Evolutionary conservation across 2,329 filamentous ascomycete genomes (phyloP).

Genomic region (Byssothecium circinans): DNA sequence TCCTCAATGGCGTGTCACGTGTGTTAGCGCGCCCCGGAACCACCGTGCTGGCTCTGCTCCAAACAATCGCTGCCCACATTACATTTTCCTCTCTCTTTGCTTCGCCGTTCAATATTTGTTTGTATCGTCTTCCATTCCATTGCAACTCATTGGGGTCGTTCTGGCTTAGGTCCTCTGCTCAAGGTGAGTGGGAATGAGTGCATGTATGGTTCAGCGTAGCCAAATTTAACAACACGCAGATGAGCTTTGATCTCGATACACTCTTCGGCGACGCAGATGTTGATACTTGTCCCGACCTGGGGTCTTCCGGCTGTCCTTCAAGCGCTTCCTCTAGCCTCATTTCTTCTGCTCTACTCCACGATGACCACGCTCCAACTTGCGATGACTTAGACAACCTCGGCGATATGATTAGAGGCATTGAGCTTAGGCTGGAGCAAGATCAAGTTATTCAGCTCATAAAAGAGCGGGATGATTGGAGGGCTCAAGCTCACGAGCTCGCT

Average conservation of each 20-base stretch:
- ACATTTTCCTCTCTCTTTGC: neutral
- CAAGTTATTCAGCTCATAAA: neutral
- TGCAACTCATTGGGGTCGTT: too few species aligned
- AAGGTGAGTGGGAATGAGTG: neutral
- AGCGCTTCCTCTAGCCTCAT: neutral
- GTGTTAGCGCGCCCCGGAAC: neutral
- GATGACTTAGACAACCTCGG: neutral
- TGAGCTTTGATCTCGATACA: neutral
- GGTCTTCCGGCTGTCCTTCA: neutral
- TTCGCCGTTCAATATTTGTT: neutral
- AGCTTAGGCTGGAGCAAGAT: neutral
- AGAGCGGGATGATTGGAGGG: neutral
- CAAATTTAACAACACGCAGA: neutral
- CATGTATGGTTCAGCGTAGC: neutral
- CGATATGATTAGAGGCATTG: neutral
- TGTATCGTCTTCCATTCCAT: too few species aligned
- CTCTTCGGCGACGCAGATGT: neutral
- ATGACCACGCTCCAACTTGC: neutral
- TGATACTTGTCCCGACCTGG: neutral
- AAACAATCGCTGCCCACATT: neutral
- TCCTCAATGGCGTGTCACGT: neutral
- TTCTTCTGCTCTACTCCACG: neutral
- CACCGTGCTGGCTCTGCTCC: neutral
- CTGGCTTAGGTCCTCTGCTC: neutral
- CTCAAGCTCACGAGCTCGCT: constrained; percentile 3